Evolutionary conservation across 1,284 basidiomycete species (phyloP).

Genomic region (Cryptococcus sp.): DNA sequence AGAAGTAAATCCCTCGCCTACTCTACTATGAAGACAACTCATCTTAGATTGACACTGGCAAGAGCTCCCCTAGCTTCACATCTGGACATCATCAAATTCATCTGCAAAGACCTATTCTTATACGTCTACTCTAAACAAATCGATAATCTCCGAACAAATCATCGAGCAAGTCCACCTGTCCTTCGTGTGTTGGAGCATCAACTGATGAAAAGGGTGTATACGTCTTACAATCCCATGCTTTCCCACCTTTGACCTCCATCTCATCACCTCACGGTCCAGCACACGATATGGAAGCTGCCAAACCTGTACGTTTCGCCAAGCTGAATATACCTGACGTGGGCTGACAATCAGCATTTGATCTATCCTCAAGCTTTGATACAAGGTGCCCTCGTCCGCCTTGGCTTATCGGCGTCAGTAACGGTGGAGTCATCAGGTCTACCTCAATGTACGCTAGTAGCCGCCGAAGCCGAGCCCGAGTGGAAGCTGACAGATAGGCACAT

Average conservation of each 20-base stretch:
- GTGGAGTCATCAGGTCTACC: conserved; percentile 76
- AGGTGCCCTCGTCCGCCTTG: conserved; percentile 74
- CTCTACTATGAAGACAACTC: background rate
- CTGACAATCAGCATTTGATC: conserved; percentile 74
- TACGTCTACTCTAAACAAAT: conserved; percentile 67
- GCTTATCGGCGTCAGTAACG: conserved; percentile 65
- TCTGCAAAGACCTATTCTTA: conserved; percentile 81
- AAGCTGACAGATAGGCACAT: conserved; percentile 29
- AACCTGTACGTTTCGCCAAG: conserved; percentile 56
- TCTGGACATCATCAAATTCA: conserved; percentile 86
- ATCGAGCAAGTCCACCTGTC: conserved; percentile 59
- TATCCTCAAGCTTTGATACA: conserved; percentile 75
- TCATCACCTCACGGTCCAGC: conserved; percentile 66
- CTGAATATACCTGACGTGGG: no score
- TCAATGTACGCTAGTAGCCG: conserved; percentile 58
- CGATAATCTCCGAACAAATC: conserved; percentile 90
- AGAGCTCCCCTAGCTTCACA: conserved; percentile 72
- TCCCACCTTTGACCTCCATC: conserved; percentile 74
- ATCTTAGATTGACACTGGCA: conserved; percentile 65
- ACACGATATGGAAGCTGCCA: conserved; percentile 68
- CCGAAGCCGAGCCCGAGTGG: background rate
- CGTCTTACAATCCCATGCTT: conserved; percentile 84
- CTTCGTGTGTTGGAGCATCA: background rate
- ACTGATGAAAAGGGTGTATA: conserved; percentile 68
- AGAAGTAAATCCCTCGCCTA: conserved; percentile 59